Conservation (phyloP, 148 eudicot species). For the Mesembryanthemum crystallinum region DNA sequence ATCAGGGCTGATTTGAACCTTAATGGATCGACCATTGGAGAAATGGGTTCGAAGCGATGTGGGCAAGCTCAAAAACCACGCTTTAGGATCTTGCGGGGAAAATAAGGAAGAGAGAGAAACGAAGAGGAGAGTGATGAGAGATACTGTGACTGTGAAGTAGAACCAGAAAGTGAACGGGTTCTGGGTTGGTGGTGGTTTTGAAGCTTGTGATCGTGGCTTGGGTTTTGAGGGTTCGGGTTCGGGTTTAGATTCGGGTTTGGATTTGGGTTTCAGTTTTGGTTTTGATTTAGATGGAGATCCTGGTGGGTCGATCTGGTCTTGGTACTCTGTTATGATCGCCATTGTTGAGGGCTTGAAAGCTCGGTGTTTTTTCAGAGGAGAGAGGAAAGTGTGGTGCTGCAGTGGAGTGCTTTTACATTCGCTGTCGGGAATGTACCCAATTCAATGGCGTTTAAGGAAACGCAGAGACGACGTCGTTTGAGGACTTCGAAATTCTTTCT, state of each 20-base stretch:
- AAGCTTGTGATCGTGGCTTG: constrained; percentile 18
- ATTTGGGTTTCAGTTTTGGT: constrained; percentile 21
- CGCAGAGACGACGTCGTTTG: background rate
- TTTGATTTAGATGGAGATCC: constrained; percentile 35
- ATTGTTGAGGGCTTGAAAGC: constrained; percentile 34
- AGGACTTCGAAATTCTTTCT: no score
- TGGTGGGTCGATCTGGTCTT: constrained; percentile 40
- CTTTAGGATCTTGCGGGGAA: constrained; percentile 59
- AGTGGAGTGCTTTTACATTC: background rate
- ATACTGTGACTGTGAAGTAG: constrained; percentile 56
- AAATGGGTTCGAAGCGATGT: constrained; percentile 52
- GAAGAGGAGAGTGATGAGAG: constrained; percentile 58
- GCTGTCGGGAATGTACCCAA: background rate
- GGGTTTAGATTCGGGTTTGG: constrained; percentile 7
- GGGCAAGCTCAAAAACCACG: constrained; percentile 80
- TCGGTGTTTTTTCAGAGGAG: background rate
- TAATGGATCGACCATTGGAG: constrained; percentile 57
- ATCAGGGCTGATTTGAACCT: constrained; percentile 55
- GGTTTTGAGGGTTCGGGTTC: constrained; percentile 22
- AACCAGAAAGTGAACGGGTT: constrained; percentile 86
- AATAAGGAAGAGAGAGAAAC: constrained; percentile 38
- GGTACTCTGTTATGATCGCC: constrained; percentile 66
- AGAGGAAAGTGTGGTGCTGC: background rate
- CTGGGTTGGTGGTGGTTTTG: constrained; percentile 16
- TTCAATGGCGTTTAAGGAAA: background rate